Base-by-base conservation (phyloP, 2,329 filamentous ascomycete genomes). In the Raffaelea ambrosiae region DNA sequence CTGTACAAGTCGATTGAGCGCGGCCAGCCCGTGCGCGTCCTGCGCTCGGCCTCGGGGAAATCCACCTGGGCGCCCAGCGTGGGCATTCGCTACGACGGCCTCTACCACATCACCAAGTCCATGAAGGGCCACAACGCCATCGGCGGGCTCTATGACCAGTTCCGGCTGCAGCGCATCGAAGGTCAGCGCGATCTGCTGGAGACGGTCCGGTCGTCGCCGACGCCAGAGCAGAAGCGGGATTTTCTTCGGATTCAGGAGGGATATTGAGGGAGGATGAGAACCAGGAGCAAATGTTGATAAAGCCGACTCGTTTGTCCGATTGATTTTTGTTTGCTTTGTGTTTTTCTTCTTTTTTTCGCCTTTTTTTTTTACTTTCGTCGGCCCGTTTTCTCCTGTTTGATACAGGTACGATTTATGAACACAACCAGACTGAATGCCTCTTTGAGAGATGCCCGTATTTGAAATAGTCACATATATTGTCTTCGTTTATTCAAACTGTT, bases 41-140 rank as follows among this genome's bases (percentile, higher is more conserved):
- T 66, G 19, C 58, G 64, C 4, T 52, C 55, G 16, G 53, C 58
- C 3, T 50, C 49, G 2, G 41, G 19, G 1, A 45, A 47, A 13
- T 43, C 40, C 2, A n/a, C 18, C 1, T 56, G 46, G 41, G 51
- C 53, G 11, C 59, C 63, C 0, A 7, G 11, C 0, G 52, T 54
- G 3, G 64, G 64, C 2, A 57, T 66, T n/a, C 59, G 64, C 1
- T 66, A 66, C 50, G 64, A 66, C 33, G 64, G 63, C 1, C 55
- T 66, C 5, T 66, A 66, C 49, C n/a, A n/a, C 1, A 55, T 65
- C 13, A 48, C 48, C 3, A 11, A 14, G 11, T 42, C 49, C 5
- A 3, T 7, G 16, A 31, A 13, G 9, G 40, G 18, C 5, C 41
- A 20, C 22, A 60, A 58, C 50, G 47, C 50, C 1, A 19, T 45